Percentiles rank a stretch among this genome's conserved stretches.
Evolutionary conservation across 2,329 filamentous ascomycete species (phyloP).

Genomic region (Fusarium duplospermum): DNA sequence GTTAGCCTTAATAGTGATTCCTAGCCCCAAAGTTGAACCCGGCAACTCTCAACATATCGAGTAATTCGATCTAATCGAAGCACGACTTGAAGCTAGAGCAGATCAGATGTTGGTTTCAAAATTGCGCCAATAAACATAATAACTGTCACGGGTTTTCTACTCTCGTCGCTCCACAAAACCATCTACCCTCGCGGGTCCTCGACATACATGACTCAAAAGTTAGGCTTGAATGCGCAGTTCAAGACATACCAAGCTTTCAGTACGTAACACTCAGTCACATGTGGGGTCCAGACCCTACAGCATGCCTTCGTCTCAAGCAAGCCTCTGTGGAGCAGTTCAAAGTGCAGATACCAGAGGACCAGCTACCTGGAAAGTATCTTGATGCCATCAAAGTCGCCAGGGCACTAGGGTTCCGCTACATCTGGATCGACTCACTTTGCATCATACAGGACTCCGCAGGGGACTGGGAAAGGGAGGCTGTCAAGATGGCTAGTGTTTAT

Average conservation of each 20-base stretch:
- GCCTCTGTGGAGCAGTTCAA: neutral
- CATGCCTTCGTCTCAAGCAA: neutral
- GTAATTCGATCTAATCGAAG: neutral
- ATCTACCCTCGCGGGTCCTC: neutral
- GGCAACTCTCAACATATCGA: neutral
- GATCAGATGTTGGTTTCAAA: neutral
- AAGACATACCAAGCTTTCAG: neutral
- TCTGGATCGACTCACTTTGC: neutral
- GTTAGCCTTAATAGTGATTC: neutral
- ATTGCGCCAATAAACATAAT: neutral
- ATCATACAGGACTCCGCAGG: neutral
- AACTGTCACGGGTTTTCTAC: neutral
- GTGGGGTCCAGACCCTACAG: neutral
- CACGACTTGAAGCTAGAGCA: neutral
- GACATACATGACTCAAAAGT: neutral
- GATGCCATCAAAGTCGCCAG: neutral
- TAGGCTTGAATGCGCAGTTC: neutral
- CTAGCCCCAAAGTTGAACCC: neutral
- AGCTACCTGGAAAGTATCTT: neutral
- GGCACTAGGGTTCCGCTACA: neutral
- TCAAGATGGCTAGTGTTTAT: neutral
- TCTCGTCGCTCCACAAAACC: neutral
- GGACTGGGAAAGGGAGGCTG: neutral
- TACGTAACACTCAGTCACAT: neutral
- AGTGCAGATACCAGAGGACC: neutral